Evolutionary conservation across 805 yeast species (phyloP).

Genomic region (Wickerhamomyces alni): DNA sequence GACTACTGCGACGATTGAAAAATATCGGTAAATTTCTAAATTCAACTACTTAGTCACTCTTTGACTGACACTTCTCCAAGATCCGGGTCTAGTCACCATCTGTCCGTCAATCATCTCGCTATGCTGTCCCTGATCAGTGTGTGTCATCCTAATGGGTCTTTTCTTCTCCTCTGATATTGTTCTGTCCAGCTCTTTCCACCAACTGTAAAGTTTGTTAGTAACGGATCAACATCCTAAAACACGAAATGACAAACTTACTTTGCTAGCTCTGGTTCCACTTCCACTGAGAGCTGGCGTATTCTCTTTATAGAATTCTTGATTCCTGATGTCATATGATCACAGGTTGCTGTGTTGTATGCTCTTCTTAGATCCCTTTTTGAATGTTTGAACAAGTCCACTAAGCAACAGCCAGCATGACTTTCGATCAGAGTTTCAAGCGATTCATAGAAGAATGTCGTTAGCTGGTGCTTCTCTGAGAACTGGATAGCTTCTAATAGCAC

Average conservation of each 20-base stretch:
- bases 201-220: background rate
- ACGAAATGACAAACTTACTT: background rate
- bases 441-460: slow-evolving; percentile 24
- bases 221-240: background rate
- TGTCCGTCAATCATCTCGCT: background rate
- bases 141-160: background rate
- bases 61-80: background rate
- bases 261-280: background rate
- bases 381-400: slow-evolving; percentile 25
- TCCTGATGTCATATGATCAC: background rate
- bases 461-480: slow-evolving; percentile 12
- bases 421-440: background rate
- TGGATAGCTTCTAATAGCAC: slow-evolving; percentile 31
- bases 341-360: background rate
- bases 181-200: background rate
- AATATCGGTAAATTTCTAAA: background rate
- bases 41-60: background rate
- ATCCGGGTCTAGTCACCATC: background rate
- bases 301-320: background rate
- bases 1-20: too few relatives aligned
- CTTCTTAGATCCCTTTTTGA: background rate
- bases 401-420: slow-evolving; percentile 30
- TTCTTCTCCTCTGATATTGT: background rate
- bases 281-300: background rate
- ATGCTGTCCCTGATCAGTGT: background rate